phyloP scores from a whole-genome alignment of 202 grass and related monocot genomes.

The Elaeis oleifera region DNA sequence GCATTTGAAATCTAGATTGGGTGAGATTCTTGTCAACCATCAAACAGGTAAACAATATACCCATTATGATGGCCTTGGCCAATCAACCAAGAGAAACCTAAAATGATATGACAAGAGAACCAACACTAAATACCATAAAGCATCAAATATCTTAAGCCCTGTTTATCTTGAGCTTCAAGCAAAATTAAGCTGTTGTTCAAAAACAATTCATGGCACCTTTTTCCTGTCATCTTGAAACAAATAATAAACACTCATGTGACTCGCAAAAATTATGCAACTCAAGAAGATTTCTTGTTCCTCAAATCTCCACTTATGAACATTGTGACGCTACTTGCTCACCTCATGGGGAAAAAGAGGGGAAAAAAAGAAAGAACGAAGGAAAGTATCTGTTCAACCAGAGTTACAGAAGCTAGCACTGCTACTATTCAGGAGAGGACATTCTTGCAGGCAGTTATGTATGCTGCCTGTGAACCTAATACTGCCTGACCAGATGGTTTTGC shows the following conservation, averaged over 20 bases:
- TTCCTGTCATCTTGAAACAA: neutral
- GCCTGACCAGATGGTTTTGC: constrained; percentile 44
- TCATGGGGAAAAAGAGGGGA: neutral
- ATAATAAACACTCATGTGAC: neutral
- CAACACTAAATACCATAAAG: neutral
- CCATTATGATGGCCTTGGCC: no score
- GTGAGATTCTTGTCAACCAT: no score
- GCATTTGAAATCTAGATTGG: no score
- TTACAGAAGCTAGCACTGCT: constrained; percentile 1
- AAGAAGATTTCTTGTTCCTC: constrained; percentile 1
- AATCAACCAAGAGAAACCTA: no score
- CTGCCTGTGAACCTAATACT: constrained; percentile 45
- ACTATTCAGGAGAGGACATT: constrained; percentile 25
- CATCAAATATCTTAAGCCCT: neutral
- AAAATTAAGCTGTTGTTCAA: neutral
- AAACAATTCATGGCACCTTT: neutral
- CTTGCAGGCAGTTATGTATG: constrained; percentile 44
- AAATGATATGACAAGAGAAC: no score
- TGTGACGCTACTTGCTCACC: neutral
- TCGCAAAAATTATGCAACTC: neutral
- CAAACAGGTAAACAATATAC: no score
- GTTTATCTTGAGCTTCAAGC: neutral
- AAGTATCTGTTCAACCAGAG: neutral
- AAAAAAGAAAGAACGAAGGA: neutral
- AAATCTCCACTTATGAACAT: neutral